phyloP scores from a whole-genome alignment of 805 yeast species.

The Saccharomycopsis selenospora region DNA sequence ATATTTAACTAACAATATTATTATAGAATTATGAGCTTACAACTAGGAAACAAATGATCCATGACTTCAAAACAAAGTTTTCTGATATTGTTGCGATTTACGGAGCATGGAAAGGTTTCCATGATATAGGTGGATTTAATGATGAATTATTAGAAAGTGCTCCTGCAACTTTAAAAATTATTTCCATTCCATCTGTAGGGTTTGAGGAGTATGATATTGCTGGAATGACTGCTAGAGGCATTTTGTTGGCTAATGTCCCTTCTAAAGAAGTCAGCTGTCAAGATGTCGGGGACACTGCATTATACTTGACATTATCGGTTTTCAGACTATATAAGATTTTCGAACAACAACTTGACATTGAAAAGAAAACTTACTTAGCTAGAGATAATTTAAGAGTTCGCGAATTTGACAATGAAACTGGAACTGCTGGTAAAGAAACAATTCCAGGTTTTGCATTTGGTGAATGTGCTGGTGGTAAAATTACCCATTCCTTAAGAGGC shows the following conservation, averaged over 20 bases:
- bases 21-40: conserved; percentile 30
- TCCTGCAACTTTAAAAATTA: conserved; percentile 40
- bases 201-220: conserved; percentile 42
- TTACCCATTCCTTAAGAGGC: conserved; percentile 39
- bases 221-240: conserved; percentile 33
- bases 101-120: conserved; percentile 54
- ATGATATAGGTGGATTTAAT: conserved; percentile 41
- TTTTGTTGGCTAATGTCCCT: conserved; percentile 38
- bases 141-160: conserved; percentile 35
- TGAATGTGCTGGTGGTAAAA: conserved; percentile 33
- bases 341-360: conserved; percentile 27
- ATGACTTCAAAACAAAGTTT: conserved; percentile 32
- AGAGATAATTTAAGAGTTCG: conserved; percentile 31
- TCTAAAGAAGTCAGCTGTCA: conserved; percentile 36
- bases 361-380: conserved; percentile 35
- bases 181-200: conserved; percentile 53
- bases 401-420: conserved; percentile 30
- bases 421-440: conserved; percentile 29
- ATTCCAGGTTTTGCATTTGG: conserved; percentile 33
- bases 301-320: conserved; percentile 47
- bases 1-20: not conserved
- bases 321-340: conserved; percentile 45
- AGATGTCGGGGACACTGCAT: conserved; percentile 58
- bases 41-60: conserved; percentile 33
- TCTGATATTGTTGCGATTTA: conserved; percentile 43